Percentiles rank a stretch among this genome's conserved stretches.
These are phyloP conservation scores for Cladosporium colombiae DNA, from an alignment of 2,329 filamentous ascomycete species.

Conservation along the genomic window DNA sequence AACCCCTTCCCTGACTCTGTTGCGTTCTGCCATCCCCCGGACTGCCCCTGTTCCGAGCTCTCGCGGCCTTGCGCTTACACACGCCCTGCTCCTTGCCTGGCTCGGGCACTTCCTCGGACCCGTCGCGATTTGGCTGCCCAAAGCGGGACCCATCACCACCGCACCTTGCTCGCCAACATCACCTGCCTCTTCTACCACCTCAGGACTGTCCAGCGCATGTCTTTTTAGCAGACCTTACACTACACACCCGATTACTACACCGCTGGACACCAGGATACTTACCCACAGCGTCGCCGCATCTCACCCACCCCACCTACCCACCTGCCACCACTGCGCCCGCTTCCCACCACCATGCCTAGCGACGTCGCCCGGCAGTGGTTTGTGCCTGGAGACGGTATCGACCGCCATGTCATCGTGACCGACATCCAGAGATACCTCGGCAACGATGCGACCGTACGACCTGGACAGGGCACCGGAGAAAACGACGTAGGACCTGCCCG, in stretches of 20 bases:
- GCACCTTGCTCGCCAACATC: constrained; percentile 1
- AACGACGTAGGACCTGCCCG: constrained; percentile 42
- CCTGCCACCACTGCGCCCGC: not conserved
- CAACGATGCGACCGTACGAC: constrained; percentile 52
- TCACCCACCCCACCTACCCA: not conserved
- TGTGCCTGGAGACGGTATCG: constrained; percentile 52
- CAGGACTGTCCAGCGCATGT: not conserved
- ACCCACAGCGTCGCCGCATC: not conserved
- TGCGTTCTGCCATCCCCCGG: not conserved
- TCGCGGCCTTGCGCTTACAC: constrained; percentile 1
- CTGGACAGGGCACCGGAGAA: constrained; percentile 47
- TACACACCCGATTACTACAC: not conserved
- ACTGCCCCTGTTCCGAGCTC: not conserved
- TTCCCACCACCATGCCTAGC: constrained; percentile 32
- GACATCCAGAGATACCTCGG: constrained; percentile 55
- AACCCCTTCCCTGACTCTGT: not conserved
- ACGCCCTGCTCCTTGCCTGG: constrained; percentile 1
- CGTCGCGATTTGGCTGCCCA: constrained; percentile 20
- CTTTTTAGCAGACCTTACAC: not conserved
- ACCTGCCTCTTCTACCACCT: not conserved
- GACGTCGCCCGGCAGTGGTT: constrained; percentile 50
- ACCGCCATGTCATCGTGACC: constrained; percentile 53
- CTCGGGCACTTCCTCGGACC: constrained; percentile 14
- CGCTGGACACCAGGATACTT: not conserved
- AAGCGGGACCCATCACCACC: constrained; percentile 14